Base-by-base conservation (phyloP, 192 early-diverging fungal species). In the Linnemannia exigua region DNA sequence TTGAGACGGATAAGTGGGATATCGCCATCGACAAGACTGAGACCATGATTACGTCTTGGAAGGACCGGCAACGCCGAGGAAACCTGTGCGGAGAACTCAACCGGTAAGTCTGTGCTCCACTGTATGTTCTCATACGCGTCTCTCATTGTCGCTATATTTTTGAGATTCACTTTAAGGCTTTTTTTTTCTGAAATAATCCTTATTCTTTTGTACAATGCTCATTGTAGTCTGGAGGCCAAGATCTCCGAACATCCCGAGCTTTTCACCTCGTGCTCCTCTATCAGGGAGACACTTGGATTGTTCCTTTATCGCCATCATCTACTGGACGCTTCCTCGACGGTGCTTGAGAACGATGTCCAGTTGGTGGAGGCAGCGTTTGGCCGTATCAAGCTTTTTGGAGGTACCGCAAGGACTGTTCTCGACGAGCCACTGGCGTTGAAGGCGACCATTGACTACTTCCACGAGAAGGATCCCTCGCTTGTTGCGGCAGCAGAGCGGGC, bases 311-410 rank as follows among this genome's bases (percentile, higher is more conserved):
- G 15, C n/a, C 54, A 58, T 22, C 31, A 25, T 38, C 44, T 71
- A 35, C 74, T 75, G 58, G 74, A 75, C 36, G 58, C 74, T 3
- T 0, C 74, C 22, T 25, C 48, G 22, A 41, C n/a, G n/a, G n/a
- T n/a, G n/a, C n/a, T n/a, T n/a, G n/a, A n/a, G n/a, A n/a, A n/a
- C n/a, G n/a, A n/a, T n/a, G n/a, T n/a, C n/a, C n/a, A n/a, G n/a
- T n/a, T n/a, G n/a, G n/a, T n/a, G n/a, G n/a, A n/a, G n/a, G n/a
- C 76, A 11, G 76, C 67, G n/a, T 51, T 77, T 50, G 76, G 67
- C 52, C 76, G 48, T 36, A 77, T 77, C 76, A 44, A 50, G 48
- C 37, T 77, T 17, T 38, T 77, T 51, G 67, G 76, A 69, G 63
- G 47, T 52, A 44, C 22, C 20, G 38, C 44, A 52, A 28, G 44